Conservation (phyloP, 1,284 basidiomycete genomes). For the Earliella scabrosa region DNA sequence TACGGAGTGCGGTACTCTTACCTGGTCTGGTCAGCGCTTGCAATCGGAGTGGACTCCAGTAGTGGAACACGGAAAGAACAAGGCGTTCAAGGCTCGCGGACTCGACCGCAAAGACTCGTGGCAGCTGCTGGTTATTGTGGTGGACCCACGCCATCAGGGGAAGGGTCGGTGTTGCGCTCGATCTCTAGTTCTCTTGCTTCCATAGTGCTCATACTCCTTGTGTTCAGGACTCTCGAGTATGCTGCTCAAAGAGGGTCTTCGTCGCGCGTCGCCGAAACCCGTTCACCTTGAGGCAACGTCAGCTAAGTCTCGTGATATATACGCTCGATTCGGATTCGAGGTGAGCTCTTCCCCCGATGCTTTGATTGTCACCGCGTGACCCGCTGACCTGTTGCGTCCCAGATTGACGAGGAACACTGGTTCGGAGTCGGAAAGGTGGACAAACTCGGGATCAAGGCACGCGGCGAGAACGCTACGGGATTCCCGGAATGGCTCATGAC, state of each 20-base stretch:
- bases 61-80: conserved; percentile 8
- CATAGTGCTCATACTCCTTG: too few species aligned
- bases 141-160: conserved; percentile 14
- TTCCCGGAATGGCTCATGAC: conserved; percentile 27
- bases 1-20: too few species aligned
- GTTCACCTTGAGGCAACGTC: conserved; percentile 25
- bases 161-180: conserved; percentile 11
- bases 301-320: conserved; percentile 20
- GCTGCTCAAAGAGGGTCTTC: not conserved
- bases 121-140: conserved; percentile 17
- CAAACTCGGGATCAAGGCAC: conserved; percentile 16
- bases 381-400: not conserved
- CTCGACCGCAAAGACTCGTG: conserved; percentile 19
- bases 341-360: too few species aligned
- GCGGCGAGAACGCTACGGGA: conserved; percentile 21
- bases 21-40: too few species aligned
- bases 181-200: too few species aligned
- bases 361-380: too few species aligned
- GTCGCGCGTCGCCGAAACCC: conserved; percentile 15
- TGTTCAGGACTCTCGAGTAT: not conserved
- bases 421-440: conserved; percentile 24
- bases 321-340: conserved; percentile 25
- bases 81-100: conserved; percentile 12
- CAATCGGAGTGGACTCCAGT: conserved; percentile 4
- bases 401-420: conserved; percentile 23